These are phyloP conservation scores for Nicotiana attenuata DNA, from an alignment of 257 asterid genomes.

Conservation along the genomic window DNA sequence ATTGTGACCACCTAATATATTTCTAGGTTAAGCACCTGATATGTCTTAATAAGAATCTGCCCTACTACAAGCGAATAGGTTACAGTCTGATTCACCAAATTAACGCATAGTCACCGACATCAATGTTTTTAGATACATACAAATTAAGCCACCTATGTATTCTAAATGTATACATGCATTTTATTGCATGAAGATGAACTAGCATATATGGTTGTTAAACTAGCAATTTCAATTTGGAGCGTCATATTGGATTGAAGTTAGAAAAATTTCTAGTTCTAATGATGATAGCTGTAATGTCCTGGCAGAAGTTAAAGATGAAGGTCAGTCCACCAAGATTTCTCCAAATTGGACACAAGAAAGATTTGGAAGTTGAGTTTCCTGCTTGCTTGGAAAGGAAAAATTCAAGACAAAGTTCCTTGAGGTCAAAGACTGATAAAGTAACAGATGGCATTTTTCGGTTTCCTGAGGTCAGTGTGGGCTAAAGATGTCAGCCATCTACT, in stretches of 20 bases:
- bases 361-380: constrained; percentile 61
- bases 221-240: neutral
- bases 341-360: constrained; percentile 57
- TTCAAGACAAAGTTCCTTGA: constrained; percentile 28
- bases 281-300: constrained; percentile 19
- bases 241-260: neutral
- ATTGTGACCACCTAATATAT: neutral
- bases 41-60: neutral
- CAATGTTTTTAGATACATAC: neutral
- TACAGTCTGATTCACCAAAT: neutral
- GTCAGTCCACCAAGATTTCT: constrained; percentile 80
- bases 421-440: constrained; percentile 28
- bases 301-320: constrained; percentile 89
- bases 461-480: constrained; percentile 62
- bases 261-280: constrained; percentile 14
- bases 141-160: neutral
- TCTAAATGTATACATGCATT: neutral
- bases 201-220: neutral
- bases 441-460: constrained; percentile 41
- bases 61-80: neutral
- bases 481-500: constrained; percentile 13
- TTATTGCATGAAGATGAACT: neutral
- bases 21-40: neutral
- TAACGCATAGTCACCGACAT: neutral
- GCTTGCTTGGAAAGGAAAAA: constrained; percentile 49